Percentiles rank a stretch among this genome's conserved stretches.
These are phyloP conservation scores for Talaromyces rugulosus DNA, from an alignment of 2,329 filamentous ascomycete species.

Conservation along the genomic window DNA sequence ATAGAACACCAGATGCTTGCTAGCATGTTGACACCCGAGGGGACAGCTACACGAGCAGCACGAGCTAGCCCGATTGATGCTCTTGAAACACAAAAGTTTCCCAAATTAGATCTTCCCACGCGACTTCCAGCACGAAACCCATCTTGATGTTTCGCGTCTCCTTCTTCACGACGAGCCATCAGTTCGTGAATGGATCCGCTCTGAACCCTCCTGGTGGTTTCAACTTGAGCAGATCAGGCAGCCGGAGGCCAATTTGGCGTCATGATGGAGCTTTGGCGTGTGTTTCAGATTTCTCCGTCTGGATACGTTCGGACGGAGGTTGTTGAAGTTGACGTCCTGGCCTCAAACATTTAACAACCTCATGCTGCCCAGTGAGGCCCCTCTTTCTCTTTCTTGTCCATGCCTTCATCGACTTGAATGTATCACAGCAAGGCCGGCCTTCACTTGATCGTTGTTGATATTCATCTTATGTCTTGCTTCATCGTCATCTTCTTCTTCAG, in stretches of 20 bases:
- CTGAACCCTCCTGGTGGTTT: constrained; percentile 16
- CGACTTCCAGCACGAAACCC: constrained; percentile 22
- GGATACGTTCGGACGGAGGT: constrained; percentile 21
- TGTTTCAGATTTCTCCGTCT: constrained; percentile 38
- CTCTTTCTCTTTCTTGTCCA: constrained; percentile 1
- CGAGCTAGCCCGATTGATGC: constrained; percentile 14
- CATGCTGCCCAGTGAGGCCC: constrained; percentile 24
- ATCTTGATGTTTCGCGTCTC: constrained; percentile 9
- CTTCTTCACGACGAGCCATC: constrained; percentile 11
- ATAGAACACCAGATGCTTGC: constrained; percentile 19
- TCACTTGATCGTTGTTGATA: background rate
- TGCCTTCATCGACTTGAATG: constrained; percentile 4
- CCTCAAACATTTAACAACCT: constrained; percentile 39
- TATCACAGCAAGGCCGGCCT: background rate
- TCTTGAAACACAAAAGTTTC: constrained; percentile 23
- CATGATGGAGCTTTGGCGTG: constrained; percentile 29
- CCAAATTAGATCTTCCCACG: constrained; percentile 39
- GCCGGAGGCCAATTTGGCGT: constrained; percentile 22
- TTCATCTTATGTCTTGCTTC: constrained; percentile 15
- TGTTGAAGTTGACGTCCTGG: constrained; percentile 19
- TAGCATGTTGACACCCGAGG: background rate
- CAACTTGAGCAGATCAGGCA: constrained; percentile 18
- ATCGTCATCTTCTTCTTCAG: background rate
- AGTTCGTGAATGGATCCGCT: constrained; percentile 23
- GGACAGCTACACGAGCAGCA: constrained; percentile 4